These are phyloP conservation scores for Hebeloma cylindrosporum DNA, from an alignment of 768 basidiomycete genomes.

Conservation along the genomic window DNA sequence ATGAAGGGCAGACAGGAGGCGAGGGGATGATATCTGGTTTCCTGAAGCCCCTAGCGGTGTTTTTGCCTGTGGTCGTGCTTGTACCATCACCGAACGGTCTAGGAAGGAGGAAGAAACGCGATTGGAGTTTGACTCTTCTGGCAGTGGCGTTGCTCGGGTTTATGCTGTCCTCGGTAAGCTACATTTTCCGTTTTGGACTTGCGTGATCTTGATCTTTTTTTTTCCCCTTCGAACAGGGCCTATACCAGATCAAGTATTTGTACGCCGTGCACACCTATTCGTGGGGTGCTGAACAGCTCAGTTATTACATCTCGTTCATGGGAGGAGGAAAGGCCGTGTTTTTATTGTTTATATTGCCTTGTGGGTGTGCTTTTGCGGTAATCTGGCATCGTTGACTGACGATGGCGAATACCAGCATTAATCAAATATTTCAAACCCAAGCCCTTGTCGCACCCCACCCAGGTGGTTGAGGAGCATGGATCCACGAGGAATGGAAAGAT, in stretches of 20 bases:
- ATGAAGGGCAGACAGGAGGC: conserved; percentile 1
- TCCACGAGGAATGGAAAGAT: conserved; percentile 15
- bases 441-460: conserved; percentile 8
- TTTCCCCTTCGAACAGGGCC: conserved; percentile 55
- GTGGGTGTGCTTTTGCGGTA: conserved; percentile 27
- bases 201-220: background rate
- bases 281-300: conserved; percentile 72
- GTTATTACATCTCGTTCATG: conserved; percentile 75
- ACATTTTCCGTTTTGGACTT: background rate
- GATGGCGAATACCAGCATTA: conserved; percentile 41
- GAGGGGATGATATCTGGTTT: conserved; percentile 37
- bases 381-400: background rate
- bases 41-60: conserved; percentile 64
- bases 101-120: conserved; percentile 46
- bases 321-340: conserved; percentile 60
- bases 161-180: conserved; percentile 65
- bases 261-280: conserved; percentile 73
- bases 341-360: conserved; percentile 49
- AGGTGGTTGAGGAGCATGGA: conserved; percentile 7
- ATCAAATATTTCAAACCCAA: conserved; percentile 60
- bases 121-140: conserved; percentile 81
- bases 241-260: conserved; percentile 79
- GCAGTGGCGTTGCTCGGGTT: conserved; percentile 60
- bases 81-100: conserved; percentile 34
- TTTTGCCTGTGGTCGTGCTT: conserved; percentile 58